These are phyloP conservation scores for Xylaria castorea DNA, from an alignment of 495 filamentous ascomycete species.

Conservation along the genomic window DNA sequence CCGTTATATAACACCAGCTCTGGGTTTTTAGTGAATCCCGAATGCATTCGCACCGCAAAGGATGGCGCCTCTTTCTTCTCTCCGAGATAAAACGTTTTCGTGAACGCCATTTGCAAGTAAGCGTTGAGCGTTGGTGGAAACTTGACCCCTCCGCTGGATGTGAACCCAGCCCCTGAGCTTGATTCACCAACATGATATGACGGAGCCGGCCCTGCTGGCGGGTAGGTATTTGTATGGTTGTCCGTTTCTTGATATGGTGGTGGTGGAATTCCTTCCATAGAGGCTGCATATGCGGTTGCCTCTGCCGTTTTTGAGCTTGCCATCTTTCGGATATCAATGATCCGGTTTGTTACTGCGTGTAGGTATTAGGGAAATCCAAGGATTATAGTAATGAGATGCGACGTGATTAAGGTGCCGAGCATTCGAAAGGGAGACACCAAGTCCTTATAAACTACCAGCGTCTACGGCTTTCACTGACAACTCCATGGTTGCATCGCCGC, in stretches of 20 bases:
- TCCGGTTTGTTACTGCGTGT: neutral
- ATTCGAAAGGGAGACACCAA: neutral
- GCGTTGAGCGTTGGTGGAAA: constrained; percentile 38
- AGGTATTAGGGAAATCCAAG: neutral
- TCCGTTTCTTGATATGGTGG: constrained; percentile 21
- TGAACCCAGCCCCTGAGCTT: neutral
- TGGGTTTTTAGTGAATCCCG: constrained; percentile 29
- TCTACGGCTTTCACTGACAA: neutral
- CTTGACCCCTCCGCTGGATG: constrained; percentile 24
- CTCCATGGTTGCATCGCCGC: neutral
- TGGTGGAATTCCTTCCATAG: neutral
- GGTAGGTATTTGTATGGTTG: neutral
- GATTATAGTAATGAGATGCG: neutral
- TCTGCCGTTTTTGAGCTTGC: constrained; percentile 9
- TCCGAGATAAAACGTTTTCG: constrained; percentile 31
- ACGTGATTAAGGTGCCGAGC: neutral
- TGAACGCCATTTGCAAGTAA: constrained; percentile 29
- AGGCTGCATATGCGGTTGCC: neutral
- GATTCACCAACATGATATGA: constrained; percentile 20
- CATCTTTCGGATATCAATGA: neutral
- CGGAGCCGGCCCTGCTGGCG: constrained; percentile 4
- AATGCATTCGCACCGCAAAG: constrained; percentile 30
- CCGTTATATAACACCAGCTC: constrained; percentile 36
- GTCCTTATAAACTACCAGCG: neutral
- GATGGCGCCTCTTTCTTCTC: constrained; percentile 33